Evolutionary conservation across 768 basidiomycete genomes (phyloP).

Genomic region (Suillus paluster): DNA sequence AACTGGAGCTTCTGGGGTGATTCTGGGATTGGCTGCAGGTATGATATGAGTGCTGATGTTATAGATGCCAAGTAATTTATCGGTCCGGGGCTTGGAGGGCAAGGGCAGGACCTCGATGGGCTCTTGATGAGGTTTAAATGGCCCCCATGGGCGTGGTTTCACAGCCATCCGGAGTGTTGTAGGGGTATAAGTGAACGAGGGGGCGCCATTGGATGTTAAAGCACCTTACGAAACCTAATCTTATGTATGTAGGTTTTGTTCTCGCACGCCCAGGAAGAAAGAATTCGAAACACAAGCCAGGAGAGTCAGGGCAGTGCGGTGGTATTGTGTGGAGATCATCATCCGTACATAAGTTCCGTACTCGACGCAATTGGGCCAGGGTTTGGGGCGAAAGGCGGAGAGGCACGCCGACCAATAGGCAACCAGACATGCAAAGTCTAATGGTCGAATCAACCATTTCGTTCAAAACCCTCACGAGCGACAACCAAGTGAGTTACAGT

Average conservation of each 20-base stretch:
- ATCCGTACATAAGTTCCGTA: no score
- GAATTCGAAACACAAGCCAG: no score
- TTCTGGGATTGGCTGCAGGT: constrained; percentile 31
- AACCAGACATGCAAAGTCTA: no score
- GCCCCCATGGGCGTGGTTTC: constrained; percentile 22
- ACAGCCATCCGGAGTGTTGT: constrained; percentile 18
- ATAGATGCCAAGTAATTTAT: constrained; percentile 22
- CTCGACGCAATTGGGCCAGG: no score
- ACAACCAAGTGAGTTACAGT: no score
- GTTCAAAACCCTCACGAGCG: no score
- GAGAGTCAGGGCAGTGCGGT: no score
- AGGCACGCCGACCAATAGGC: no score
- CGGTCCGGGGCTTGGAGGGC: constrained; percentile 22
- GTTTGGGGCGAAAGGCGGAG: no score
- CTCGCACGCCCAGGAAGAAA: no score
- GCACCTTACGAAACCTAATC: background rate
- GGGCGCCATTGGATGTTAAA: background rate
- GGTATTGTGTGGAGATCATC: no score
- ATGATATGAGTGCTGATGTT: constrained; percentile 35
- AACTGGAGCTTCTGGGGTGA: constrained; percentile 23
- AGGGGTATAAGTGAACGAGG: constrained; percentile 23
- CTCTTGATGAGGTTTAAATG: constrained; percentile 17
- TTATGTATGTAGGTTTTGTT: background rate
- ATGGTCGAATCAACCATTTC: no score
- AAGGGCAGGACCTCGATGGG: constrained; percentile 14